A percentile compares a stretch with the other conserved stretches of the same genome.
Evolutionary conservation across 148 eudicot species (phyloP).

Genomic region (Silene uniflora): DNA sequence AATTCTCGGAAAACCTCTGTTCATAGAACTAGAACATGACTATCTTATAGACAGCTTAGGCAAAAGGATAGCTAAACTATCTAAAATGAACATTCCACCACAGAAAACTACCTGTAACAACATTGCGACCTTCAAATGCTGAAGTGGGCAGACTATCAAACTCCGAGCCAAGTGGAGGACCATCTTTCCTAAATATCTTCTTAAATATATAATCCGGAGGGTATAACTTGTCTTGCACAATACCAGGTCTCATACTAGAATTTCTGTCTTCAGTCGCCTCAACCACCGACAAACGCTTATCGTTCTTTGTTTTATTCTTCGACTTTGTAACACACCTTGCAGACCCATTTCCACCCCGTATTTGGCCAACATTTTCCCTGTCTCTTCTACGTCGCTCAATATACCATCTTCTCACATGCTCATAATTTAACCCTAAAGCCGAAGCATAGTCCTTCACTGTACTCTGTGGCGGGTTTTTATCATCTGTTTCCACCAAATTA

Average conservation of each 20-base stretch:
- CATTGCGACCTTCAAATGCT: constrained; percentile 31
- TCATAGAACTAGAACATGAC: not conserved
- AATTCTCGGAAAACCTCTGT: not conserved
- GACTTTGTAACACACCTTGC: constrained; percentile 11
- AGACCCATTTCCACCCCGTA: constrained; percentile 8
- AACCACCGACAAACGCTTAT: constrained; percentile 18
- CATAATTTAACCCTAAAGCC: constrained; percentile 35
- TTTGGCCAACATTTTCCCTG: constrained; percentile 22
- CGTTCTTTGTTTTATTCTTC: constrained; percentile 20
- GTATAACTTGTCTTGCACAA: constrained; percentile 44
- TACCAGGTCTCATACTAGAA: constrained; percentile 18
- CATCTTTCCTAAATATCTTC: constrained; percentile 70
- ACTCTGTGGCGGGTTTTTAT: constrained; percentile 37
- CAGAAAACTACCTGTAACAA: constrained; percentile 18
- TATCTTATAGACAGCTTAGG: not conserved
- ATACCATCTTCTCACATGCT: constrained; percentile 44
- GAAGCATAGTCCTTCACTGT: constrained; percentile 39
- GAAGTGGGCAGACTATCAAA: constrained; percentile 63
- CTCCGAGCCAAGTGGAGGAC: constrained; percentile 66
- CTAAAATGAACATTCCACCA: not conserved
- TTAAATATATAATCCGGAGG: constrained; percentile 44
- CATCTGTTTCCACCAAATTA: constrained; percentile 32
- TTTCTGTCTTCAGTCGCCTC: constrained; percentile 25
- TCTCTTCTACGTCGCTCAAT: constrained; percentile 42
- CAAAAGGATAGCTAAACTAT: not conserved